These are phyloP conservation scores for Candida pseudoglaebosa DNA, from an alignment of 805 yeast genomes.

Conservation along the genomic window DNA sequence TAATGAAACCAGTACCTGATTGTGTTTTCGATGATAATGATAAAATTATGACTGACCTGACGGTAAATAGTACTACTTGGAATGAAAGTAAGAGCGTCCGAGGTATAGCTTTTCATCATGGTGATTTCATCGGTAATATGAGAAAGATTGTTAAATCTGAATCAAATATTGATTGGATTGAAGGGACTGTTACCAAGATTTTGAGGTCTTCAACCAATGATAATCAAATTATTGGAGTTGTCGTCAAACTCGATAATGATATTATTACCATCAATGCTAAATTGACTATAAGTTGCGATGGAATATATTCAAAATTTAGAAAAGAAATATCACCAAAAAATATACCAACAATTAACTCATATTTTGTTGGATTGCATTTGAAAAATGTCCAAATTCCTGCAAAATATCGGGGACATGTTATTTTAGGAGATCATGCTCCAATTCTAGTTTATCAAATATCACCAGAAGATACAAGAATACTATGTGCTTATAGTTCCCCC, in stretches of 20 bases:
- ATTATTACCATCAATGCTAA: constrained; percentile 48
- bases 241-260: constrained; percentile 42
- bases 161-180: constrained; percentile 69
- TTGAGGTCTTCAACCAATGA: constrained; percentile 49
- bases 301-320: constrained; percentile 90
- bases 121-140: constrained; percentile 75
- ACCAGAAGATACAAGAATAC: constrained; percentile 75
- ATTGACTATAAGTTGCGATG: constrained; percentile 81
- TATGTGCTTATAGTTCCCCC: constrained; percentile 78
- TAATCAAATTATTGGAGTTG: constrained; percentile 69
- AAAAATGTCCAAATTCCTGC: constrained; percentile 72
- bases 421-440: constrained; percentile 84
- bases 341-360: constrained; percentile 69
- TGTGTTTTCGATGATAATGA: constrained; percentile 60
- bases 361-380: constrained; percentile 81
- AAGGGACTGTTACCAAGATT: constrained; percentile 77
- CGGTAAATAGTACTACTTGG: constrained; percentile 49
- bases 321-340: constrained; percentile 59
- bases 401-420: constrained; percentile 82
- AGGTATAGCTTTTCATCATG: constrained; percentile 93
- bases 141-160: constrained; percentile 66
- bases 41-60: constrained; percentile 43
- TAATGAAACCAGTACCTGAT: constrained; percentile 47
- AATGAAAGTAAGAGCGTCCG: constrained; percentile 53
- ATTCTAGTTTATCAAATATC: constrained; percentile 85